A percentile compares a stretch with the other conserved stretches of the same genome.
phyloP scores from a whole-genome alignment of 148 eudicot genomes.

The Nepenthes gracilis region DNA sequence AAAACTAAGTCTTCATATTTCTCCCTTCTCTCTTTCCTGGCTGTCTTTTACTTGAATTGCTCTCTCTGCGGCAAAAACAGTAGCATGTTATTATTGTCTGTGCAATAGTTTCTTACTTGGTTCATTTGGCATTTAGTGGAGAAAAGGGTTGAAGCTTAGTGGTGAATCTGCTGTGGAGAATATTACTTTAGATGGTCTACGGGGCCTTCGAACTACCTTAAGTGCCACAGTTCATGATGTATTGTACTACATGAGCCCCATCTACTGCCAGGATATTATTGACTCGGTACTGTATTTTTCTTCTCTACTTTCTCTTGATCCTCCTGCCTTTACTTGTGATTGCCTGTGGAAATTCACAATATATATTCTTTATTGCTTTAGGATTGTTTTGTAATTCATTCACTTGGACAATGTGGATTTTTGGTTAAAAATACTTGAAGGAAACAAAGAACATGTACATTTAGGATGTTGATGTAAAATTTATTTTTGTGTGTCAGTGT shows the following conservation, averaged over 20 bases:
- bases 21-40: not conserved
- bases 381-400: no score
- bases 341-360: not conserved
- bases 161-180: conserved; percentile 91
- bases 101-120: conserved; percentile 1
- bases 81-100: not conserved
- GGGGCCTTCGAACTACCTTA: conserved; percentile 71
- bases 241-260: conserved; percentile 98
- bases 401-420: no score
- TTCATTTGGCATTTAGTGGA: conserved; percentile 51
- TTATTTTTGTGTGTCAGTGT: no score
- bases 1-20: not conserved
- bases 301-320: conserved; percentile 6
- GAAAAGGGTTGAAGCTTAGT: conserved; percentile 84
- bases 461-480: no score
- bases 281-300: conserved; percentile 53
- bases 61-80: not conserved
- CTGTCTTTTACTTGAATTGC: not conserved
- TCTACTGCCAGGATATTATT: conserved; percentile 93
- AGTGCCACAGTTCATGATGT: conserved; percentile 99
- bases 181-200: conserved; percentile 76
- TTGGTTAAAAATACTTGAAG: no score
- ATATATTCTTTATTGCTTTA: no score
- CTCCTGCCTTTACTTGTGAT: not conserved
- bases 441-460: no score